Evolutionary conservation across 345 rosid species (phyloP).

Genomic region (Syzygium aromaticum): DNA sequence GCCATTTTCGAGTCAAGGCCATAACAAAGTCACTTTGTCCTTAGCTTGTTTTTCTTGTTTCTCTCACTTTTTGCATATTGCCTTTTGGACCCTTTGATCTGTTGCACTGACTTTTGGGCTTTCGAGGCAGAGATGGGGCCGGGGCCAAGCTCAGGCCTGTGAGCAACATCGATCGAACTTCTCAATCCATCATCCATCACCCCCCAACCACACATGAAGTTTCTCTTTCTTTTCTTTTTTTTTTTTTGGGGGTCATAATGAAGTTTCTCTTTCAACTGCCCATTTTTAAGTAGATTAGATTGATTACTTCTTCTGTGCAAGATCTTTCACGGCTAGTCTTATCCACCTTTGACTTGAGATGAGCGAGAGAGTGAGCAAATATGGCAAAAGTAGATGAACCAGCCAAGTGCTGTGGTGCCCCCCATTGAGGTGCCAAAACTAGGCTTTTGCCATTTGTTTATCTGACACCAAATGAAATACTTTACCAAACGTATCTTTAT

Average conservation of each 20-base stretch:
- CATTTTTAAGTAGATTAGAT: background rate
- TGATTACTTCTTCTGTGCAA: background rate
- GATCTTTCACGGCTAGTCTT: background rate
- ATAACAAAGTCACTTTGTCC: too few relatives aligned
- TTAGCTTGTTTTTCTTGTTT: too few relatives aligned
- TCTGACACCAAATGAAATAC: background rate
- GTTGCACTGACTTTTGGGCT: background rate
- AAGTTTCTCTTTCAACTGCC: background rate
- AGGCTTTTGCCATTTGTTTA: background rate
- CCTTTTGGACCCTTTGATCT: background rate
- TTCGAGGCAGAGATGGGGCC: background rate
- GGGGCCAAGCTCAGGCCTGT: background rate
- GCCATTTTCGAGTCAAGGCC: too few relatives aligned
- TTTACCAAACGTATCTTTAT: background rate
- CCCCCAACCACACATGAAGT: background rate
- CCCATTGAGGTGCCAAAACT: background rate
- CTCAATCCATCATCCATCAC: background rate
- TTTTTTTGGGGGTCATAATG: too few relatives aligned
- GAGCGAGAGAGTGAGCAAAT: background rate
- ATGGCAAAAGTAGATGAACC: background rate
- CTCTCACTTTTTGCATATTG: background rate
- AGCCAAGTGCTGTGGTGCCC: background rate
- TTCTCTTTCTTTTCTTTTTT: too few relatives aligned
- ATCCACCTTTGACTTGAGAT: background rate
- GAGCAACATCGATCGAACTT: background rate